Evolutionary conservation across 257 asterid species (phyloP).

Genomic region (Primulina tabacum): DNA sequence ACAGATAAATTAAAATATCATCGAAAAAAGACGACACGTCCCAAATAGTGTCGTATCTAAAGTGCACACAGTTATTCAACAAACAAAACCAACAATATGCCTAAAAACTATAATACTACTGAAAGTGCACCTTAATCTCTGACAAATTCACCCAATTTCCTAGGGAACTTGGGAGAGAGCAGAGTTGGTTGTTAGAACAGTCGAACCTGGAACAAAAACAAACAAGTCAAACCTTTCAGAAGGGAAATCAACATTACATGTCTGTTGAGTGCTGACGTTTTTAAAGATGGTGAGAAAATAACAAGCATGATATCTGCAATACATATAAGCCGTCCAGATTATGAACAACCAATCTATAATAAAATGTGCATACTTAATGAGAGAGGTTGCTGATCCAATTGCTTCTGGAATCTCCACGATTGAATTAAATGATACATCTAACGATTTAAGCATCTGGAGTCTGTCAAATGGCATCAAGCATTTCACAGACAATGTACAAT

Average conservation of each 20-base stretch:
- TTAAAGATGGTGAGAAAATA: conserved; percentile 2
- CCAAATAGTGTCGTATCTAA: conserved; percentile 6
- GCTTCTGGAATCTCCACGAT: conserved; percentile 68
- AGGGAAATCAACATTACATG: conserved; percentile 23
- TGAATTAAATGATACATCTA: conserved; percentile 72
- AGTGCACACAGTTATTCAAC: neutral
- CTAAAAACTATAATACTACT: neutral
- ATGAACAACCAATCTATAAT: neutral
- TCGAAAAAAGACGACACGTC: neutral
- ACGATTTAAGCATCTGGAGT: conserved; percentile 69
- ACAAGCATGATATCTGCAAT: conserved; percentile 9
- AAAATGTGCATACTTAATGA: conserved; percentile 67
- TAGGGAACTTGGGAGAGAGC: conserved; percentile 68
- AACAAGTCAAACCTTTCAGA: conserved; percentile 18
- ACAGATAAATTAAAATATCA: no score
- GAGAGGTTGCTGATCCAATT: conserved; percentile 70
- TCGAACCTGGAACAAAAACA: conserved; percentile 63
- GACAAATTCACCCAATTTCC: conserved; percentile 65
- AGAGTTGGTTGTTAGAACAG: conserved; percentile 77
- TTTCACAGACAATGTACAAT: conserved; percentile 14
- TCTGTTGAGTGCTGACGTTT: conserved; percentile 16
- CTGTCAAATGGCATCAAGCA: conserved; percentile 38
- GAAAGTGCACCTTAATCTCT: conserved; percentile 67
- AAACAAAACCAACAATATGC: conserved; percentile 11
- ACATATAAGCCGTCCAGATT: neutral